Evolutionary conservation across 2,329 filamentous ascomycete species (phyloP).

Genomic region (Aspergillus sp.): DNA sequence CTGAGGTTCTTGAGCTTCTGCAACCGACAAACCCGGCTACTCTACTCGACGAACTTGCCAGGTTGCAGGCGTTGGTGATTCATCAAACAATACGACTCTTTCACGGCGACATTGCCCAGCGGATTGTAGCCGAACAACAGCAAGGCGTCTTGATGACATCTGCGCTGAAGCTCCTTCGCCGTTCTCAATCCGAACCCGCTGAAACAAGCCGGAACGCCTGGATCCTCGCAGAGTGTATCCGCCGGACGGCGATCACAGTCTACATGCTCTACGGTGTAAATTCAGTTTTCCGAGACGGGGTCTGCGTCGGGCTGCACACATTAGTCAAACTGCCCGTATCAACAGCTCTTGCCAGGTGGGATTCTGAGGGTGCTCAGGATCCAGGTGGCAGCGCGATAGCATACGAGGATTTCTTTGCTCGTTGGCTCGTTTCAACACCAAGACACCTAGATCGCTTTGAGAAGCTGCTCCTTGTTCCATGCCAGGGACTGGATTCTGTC

Average conservation of each 20-base stretch:
- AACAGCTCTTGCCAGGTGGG: background rate
- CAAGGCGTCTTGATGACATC: background rate
- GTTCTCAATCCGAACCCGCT: background rate
- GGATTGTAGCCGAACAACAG: background rate
- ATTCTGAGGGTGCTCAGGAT: background rate
- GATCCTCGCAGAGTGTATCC: constrained; percentile 2
- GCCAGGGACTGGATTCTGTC: constrained; percentile 1
- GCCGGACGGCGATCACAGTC: background rate
- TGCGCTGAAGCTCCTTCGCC: background rate
- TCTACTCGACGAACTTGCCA: background rate
- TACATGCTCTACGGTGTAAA: constrained; percentile 7
- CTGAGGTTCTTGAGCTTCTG: background rate
- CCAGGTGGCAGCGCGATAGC: background rate
- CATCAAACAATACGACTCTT: constrained; percentile 4
- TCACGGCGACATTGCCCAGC: background rate
- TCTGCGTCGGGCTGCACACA: constrained; percentile 3
- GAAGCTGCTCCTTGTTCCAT: constrained; percentile 5
- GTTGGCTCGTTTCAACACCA: constrained; percentile 7
- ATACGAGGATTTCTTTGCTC: background rate
- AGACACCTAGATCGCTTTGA: constrained; percentile 2
- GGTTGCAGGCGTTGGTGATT: background rate
- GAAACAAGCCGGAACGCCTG: background rate
- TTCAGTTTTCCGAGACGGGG: background rate
- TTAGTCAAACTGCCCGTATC: constrained; percentile 1
- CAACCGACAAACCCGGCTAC: background rate